Percentiles rank a stretch among this genome's conserved stretches.
Evolutionary conservation across 352 stramenopile species (phyloP).

Genomic region (Lagenidium sp.): DNA sequence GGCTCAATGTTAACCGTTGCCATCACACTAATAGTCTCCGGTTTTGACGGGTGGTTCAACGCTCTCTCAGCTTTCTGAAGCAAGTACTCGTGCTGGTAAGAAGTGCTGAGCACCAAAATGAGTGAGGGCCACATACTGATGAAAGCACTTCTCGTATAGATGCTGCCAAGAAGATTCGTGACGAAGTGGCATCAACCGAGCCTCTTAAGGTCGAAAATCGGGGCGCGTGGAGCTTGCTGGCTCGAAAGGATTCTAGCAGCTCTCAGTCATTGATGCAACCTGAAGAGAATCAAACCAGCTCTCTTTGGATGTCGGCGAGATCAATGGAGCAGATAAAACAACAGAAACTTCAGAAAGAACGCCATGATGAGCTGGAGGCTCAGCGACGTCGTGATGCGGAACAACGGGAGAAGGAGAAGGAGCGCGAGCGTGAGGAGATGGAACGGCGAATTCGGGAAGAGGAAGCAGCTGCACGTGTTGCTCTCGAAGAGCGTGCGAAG

Average conservation of each 20-base stretch:
- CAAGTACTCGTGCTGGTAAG: conserved; percentile 13
- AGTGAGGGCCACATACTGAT: too few species aligned
- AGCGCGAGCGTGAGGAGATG: conserved; percentile 54
- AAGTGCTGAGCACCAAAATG: too few species aligned
- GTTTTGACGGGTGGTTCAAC: conserved; percentile 11
- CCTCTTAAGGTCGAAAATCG: conserved; percentile 76
- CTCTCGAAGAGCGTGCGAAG: conserved; percentile 41
- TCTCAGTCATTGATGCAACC: conserved; percentile 41
- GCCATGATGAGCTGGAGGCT: conserved; percentile 52
- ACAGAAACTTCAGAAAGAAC: conserved; percentile 75
- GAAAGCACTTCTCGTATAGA: conserved; percentile 21
- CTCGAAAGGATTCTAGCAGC: conserved; percentile 61
- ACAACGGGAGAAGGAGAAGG: conserved; percentile 54
- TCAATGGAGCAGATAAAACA: conserved; percentile 86
- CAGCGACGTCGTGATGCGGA: conserved; percentile 59
- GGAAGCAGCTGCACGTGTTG: conserved; percentile 28
- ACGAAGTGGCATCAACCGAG: conserved; percentile 47
- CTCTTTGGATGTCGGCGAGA: conserved; percentile 71
- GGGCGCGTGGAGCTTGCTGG: conserved; percentile 77
- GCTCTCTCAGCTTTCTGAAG: conserved; percentile 15
- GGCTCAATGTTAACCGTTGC: conserved; percentile 13
- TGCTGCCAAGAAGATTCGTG: conserved; percentile 70
- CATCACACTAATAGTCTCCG: conserved; percentile 17
- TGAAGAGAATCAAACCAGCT: conserved; percentile 65
- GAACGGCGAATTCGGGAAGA: conserved; percentile 56